Evolutionary conservation across 768 basidiomycete species (phyloP).

Genomic region (Boletus rufocinnamomeus): DNA sequence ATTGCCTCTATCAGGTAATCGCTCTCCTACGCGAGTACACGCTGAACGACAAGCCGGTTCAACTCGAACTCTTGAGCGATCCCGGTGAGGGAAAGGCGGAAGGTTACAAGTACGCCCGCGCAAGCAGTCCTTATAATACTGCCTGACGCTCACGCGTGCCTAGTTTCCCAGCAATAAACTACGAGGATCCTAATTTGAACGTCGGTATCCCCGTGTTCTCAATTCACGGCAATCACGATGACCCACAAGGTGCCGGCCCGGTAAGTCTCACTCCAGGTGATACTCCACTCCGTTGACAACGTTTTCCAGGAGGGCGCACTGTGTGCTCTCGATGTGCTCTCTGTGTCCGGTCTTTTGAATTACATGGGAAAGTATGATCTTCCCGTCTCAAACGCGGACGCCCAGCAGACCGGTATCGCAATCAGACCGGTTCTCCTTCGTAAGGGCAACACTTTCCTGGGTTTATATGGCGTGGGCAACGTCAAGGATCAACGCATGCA

Average conservation of each 20-base stretch:
- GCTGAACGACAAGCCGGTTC: constrained; percentile 84
- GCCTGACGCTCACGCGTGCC: not conserved
- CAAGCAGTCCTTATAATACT: not conserved
- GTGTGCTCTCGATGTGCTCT: constrained; percentile 92
- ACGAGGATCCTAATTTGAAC: constrained; percentile 96
- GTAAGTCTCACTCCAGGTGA: constrained; percentile 45
- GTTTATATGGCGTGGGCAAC: constrained; percentile 94
- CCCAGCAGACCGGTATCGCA: constrained; percentile 72
- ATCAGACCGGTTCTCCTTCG: constrained; percentile 88
- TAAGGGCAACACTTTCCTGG: constrained; percentile 86
- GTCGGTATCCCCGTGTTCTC: constrained; percentile 97
- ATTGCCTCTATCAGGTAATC: constrained; percentile 86
- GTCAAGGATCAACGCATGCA: constrained; percentile 97
- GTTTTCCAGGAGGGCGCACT: constrained; percentile 84
- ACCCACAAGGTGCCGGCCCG: constrained; percentile 93
- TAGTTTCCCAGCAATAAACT: constrained; percentile 96
- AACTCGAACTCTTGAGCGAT: constrained; percentile 89
- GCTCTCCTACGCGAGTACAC: constrained; percentile 91
- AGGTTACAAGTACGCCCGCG: constrained; percentile 69
- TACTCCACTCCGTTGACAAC: not conserved
- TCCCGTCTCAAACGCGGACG: constrained; percentile 65
- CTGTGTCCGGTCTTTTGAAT: constrained; percentile 91
- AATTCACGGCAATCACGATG: constrained; percentile 99
- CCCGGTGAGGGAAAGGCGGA: constrained; percentile 86
- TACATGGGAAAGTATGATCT: constrained; percentile 98